These are phyloP conservation scores for Claviceps pazoutovae DNA, from an alignment of 2,329 filamentous ascomycete genomes.

Conservation along the genomic window DNA sequence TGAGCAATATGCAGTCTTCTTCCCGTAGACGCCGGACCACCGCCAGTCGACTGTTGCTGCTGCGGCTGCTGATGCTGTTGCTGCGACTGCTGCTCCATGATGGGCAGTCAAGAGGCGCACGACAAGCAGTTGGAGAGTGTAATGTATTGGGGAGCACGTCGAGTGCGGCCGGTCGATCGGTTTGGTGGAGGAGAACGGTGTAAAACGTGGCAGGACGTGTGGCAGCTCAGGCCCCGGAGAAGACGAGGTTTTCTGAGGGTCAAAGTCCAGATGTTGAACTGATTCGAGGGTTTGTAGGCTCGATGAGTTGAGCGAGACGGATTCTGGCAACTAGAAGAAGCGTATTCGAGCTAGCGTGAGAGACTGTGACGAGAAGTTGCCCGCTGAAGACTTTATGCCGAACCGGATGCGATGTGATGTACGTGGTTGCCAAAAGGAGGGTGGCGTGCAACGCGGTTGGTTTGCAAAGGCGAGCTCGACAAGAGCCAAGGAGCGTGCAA, in stretches of 20 bases:
- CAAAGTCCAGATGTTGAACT: no score
- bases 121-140: slow-evolving; percentile 4
- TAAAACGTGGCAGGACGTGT: neutral
- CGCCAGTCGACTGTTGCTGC: slow-evolving; percentile 37
- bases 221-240: neutral
- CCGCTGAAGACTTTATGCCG: slow-evolving; percentile 5
- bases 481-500: slow-evolving; percentile 26
- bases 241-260: neutral
- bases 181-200: neutral
- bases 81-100: slow-evolving; percentile 43
- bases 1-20: slow-evolving; percentile 95
- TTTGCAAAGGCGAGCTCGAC: slow-evolving; percentile 14
- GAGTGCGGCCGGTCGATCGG: slow-evolving; percentile 17
- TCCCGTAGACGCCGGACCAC: slow-evolving; percentile 60
- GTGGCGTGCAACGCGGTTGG: slow-evolving; percentile 16
- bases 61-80: slow-evolving; percentile 39
- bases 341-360: slow-evolving; percentile 4
- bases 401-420: slow-evolving; percentile 6
- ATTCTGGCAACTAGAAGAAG: neutral
- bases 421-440: slow-evolving; percentile 25
- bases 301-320: neutral
- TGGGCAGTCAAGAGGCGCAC: slow-evolving; percentile 33
- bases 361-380: slow-evolving; percentile 9
- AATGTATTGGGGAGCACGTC: slow-evolving; percentile 23
- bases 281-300: neutral